phyloP scores from a whole-genome alignment of 179 eudicot species.

The Dionaea muscipula region DNA sequence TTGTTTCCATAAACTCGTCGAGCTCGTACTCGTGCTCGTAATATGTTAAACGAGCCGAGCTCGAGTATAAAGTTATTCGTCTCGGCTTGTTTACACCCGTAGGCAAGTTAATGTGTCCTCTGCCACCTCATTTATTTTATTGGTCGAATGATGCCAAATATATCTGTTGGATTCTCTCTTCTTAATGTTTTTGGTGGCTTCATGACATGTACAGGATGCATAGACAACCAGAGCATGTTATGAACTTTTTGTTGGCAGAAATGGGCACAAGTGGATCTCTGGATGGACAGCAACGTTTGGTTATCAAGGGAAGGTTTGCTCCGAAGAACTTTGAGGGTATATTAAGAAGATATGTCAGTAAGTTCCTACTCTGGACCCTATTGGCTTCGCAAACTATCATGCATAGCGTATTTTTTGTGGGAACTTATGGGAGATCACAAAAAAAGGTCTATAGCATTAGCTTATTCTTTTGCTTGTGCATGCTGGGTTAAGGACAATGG shows the following conservation, averaged over 20 bases:
- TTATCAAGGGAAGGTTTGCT: constrained; percentile 85
- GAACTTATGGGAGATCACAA: too few relatives aligned
- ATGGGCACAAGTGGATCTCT: constrained; percentile 89
- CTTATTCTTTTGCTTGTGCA: too few relatives aligned
- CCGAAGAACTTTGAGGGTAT: constrained; percentile 93
- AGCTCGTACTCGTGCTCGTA: too few relatives aligned
- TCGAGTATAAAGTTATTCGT: too few relatives aligned
- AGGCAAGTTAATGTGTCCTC: too few relatives aligned
- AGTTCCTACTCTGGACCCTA: constrained; percentile 22
- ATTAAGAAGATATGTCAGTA: constrained; percentile 71
- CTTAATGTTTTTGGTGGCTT: not conserved
- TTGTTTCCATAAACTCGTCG: too few relatives aligned
- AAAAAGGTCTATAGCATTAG: too few relatives aligned
- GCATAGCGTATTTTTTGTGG: not conserved
- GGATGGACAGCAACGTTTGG: constrained; percentile 79
- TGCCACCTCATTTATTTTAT: too few relatives aligned
- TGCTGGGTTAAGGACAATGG: too few relatives aligned
- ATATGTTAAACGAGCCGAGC: too few relatives aligned
- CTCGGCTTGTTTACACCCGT: too few relatives aligned
- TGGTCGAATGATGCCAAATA: too few relatives aligned
- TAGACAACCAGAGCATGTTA: constrained; percentile 89
- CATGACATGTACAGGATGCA: constrained; percentile 54
- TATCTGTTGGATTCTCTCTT: not conserved
- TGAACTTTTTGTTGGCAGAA: constrained; percentile 83
- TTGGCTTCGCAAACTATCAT: not conserved